Conservation (phyloP, 2,329 filamentous ascomycete species). For the Colletotrichum cuscutae region DNA sequence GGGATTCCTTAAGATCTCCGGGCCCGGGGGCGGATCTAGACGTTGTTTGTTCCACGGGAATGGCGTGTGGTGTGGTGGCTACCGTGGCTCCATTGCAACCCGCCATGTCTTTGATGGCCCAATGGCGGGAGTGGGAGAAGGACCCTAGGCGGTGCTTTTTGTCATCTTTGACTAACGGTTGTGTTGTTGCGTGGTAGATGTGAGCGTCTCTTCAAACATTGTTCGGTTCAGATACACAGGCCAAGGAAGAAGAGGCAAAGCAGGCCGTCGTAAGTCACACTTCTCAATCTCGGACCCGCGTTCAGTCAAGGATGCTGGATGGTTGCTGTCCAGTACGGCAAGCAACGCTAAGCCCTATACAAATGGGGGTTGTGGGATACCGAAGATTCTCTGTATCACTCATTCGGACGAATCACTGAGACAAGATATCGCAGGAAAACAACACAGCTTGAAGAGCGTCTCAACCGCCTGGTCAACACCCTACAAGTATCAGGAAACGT, state of each 20-base stretch:
- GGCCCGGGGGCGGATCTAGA: neutral
- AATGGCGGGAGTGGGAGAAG: neutral
- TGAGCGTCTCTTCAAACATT: constrained; percentile 59
- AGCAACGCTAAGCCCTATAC: neutral
- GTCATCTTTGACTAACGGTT: neutral
- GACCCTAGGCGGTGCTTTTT: neutral
- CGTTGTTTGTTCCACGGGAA: neutral
- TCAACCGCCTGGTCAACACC: constrained; percentile 60
- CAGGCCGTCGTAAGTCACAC: constrained; percentile 58
- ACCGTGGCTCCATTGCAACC: neutral
- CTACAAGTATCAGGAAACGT: constrained; percentile 56
- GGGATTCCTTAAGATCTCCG: constrained; percentile 10
- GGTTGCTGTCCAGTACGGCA: too few relatives aligned
- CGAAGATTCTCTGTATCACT: neutral
- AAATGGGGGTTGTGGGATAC: neutral
- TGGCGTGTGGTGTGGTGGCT: neutral
- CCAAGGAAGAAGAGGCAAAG: constrained; percentile 62
- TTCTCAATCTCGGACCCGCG: neutral
- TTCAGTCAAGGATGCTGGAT: too few relatives aligned
- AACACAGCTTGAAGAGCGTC: constrained; percentile 59
- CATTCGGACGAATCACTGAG: neutral
- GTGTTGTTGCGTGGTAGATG: constrained; percentile 48
- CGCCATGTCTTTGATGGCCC: neutral
- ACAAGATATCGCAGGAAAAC: constrained; percentile 50
- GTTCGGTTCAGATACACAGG: constrained; percentile 57